Percentiles rank a stretch among this genome's conserved stretches.
Evolutionary conservation across 495 filamentous ascomycete genomes (phyloP).

Genomic region (Penicilliopsis zonata): DNA sequence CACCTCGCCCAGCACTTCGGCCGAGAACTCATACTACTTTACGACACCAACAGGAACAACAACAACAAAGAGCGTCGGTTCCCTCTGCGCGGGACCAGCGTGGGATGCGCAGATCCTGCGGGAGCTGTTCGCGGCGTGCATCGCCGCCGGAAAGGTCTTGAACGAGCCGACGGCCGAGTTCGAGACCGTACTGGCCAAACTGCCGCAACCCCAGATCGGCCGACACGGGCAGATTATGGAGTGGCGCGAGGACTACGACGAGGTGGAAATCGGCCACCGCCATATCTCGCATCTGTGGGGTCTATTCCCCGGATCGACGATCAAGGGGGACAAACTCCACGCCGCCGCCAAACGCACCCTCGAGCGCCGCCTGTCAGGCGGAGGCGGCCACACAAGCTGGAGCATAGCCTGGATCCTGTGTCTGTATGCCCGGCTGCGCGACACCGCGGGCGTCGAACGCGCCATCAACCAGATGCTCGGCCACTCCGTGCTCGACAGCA

Average conservation of each 20-base stretch:
- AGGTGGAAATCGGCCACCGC: conserved; percentile 22
- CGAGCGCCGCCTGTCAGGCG: conserved; percentile 11
- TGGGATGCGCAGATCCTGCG: background rate
- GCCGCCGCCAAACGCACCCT: conserved; percentile 14
- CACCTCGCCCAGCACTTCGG: conserved; percentile 26
- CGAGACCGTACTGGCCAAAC: conserved; percentile 5
- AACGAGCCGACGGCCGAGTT: background rate
- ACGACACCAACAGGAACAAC: conserved; percentile 4
- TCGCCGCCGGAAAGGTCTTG: background rate
- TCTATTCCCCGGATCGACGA: conserved; percentile 17
- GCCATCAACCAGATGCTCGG: conserved; percentile 11
- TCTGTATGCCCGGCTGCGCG: conserved; percentile 21
- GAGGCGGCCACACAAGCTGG: conserved; percentile 25
- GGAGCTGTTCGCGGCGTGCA: conserved; percentile 1
- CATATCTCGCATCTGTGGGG: conserved; percentile 25
- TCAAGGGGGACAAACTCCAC: too few relatives aligned
- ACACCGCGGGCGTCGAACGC: conserved; percentile 12
- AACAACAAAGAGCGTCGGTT: background rate
- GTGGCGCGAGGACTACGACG: conserved; percentile 27
- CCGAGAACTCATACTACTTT: conserved; percentile 25
- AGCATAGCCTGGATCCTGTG: conserved; percentile 23
- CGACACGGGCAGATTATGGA: conserved; percentile 24
- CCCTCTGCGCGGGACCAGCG: background rate
- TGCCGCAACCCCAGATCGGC: conserved; percentile 11
- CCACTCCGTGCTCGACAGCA: conserved; percentile 1